Base-by-base conservation (phyloP, 2,329 filamentous ascomycete species). In the Fusarium mundagurra region DNA sequence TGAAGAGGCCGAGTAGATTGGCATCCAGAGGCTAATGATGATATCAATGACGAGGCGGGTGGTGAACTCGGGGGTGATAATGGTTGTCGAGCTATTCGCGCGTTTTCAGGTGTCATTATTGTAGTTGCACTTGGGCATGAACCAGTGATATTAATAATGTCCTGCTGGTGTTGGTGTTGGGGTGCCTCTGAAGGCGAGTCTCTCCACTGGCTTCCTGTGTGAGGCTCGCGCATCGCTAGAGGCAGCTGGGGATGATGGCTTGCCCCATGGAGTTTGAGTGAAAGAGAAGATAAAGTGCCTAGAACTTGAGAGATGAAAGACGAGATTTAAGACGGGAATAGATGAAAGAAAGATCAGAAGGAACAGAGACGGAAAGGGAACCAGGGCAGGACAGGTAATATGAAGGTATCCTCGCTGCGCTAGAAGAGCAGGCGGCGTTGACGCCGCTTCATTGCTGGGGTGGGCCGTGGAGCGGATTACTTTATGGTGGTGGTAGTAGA, bases 331-430 rank as follows among this genome's bases (percentile, higher is more conserved):
- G 59, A 44, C 36, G 33, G 29, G 29, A 50, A 34, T 61, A 63
- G 59, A 68, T 60, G 48, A 39, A 47, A 53, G 45, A 47, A 53
- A 64, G 64, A 54, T 48, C 58, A 62, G 50, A 67, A 48, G 57
- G 63, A 31, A 41, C 31, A 45, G 60, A 72, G 34, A n/a, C 47
- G 47, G 59, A 59, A 69, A 63, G 51, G 51, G 57, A 54, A 69
- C 68, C 67, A 77, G 55, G 55, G 41, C 31, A 59, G 41, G 39
- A 51, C 51, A 61, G 62, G 73, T 73, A 79, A 75, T 79, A 79
- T 79, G 77, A 79, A 75, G 77, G 74, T 69, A 79, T 78, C 75
- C 74, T 73, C 76, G 69, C 75, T 77, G 77, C 75, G 76, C 75
- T 79, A 76, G 72, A 68, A 59, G 69, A 77, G 54, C 68, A 73